Evolutionary conservation across 805 yeast species (phyloP).

Genomic region (Candida montana): DNA sequence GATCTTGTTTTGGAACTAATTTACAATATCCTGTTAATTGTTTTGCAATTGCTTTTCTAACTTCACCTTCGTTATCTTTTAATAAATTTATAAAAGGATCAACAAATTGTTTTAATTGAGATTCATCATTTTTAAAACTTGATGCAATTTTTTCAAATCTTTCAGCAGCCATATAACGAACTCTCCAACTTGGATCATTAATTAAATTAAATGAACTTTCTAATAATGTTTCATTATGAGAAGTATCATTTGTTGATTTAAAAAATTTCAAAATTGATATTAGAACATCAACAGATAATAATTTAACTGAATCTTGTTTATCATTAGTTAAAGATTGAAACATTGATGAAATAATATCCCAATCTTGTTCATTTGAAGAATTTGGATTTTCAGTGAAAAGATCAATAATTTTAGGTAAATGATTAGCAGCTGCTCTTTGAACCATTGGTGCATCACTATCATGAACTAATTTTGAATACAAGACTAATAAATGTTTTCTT

Average conservation of each 20-base stretch:
- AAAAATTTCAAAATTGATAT: constrained; percentile 73
- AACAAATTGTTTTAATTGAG: constrained; percentile 44
- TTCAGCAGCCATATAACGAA: constrained; percentile 97
- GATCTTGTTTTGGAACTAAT: constrained; percentile 45
- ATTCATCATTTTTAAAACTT: constrained; percentile 52
- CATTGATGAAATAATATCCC: constrained; percentile 78
- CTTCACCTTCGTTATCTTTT: constrained; percentile 95
- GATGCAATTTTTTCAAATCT: constrained; percentile 70
- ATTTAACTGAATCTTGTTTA: constrained; percentile 92
- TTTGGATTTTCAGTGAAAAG: constrained; percentile 45
- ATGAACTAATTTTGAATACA: constrained; percentile 64
- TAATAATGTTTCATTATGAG: constrained; percentile 60
- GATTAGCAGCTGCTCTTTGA: constrained; percentile 86
- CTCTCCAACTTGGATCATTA: constrained; percentile 95
- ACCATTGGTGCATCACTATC: constrained; percentile 96
- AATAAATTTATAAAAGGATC: constrained; percentile 68
- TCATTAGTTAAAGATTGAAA: constrained; percentile 73
- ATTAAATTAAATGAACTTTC: constrained; percentile 65
- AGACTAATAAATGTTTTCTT: constrained; percentile 57
- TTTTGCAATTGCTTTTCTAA: constrained; percentile 88
- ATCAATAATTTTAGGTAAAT: constrained; percentile 71
- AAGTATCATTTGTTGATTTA: constrained; percentile 48
- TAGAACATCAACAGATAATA: constrained; percentile 81
- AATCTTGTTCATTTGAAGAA: constrained; percentile 50
- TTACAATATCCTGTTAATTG: constrained; percentile 76